phyloP scores from a whole-genome alignment of 2,329 filamentous ascomycete species.

The Hymenotorrendiella dingleyae region DNA sequence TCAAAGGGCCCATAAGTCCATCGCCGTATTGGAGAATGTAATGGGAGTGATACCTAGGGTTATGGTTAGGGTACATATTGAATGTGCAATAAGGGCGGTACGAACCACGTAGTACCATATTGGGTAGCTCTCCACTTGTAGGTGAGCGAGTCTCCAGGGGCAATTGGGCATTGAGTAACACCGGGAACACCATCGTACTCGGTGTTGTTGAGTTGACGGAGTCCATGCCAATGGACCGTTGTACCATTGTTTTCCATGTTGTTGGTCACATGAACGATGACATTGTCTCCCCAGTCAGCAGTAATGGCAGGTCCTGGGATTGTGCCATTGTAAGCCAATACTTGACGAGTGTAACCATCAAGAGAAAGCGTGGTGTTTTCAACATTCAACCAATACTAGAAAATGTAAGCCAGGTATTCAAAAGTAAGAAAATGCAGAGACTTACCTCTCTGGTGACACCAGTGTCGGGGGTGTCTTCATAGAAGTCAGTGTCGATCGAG shows the following conservation, averaged over 20 bases:
- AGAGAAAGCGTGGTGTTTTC: conserved; percentile 28
- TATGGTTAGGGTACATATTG: no score
- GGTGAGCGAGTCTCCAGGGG: conserved; percentile 44
- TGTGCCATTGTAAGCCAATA: conserved; percentile 40
- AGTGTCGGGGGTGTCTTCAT: conserved; percentile 28
- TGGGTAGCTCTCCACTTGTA: conserved; percentile 33
- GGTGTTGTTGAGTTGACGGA: conserved; percentile 36
- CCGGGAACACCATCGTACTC: conserved; percentile 36
- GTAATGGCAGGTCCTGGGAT: conserved; percentile 36
- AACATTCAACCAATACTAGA: conserved; percentile 24
- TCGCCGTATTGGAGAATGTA: conserved; percentile 23
- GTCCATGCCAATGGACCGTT: conserved; percentile 46
- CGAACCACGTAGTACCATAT: conserved; percentile 30
- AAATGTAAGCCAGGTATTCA: conserved; percentile 4
- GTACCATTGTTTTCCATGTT: conserved; percentile 38
- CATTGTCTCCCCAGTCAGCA: conserved; percentile 29
- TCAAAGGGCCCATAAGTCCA: conserved; percentile 48
- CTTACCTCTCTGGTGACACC: conserved; percentile 30
- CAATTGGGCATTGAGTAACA: conserved; percentile 60
- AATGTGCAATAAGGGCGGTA: conserved; percentile 28
- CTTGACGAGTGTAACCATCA: conserved; percentile 43
- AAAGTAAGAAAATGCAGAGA: neutral
- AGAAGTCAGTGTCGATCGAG: conserved; percentile 29
- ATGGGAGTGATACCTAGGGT: conserved; percentile 10
- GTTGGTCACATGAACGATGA: conserved; percentile 33